Evolutionary conservation across 495 filamentous ascomycete genomes (phyloP), one percentile per base, ranked within the genome.

Genomic region (Tuber melanosporum): DNA sequence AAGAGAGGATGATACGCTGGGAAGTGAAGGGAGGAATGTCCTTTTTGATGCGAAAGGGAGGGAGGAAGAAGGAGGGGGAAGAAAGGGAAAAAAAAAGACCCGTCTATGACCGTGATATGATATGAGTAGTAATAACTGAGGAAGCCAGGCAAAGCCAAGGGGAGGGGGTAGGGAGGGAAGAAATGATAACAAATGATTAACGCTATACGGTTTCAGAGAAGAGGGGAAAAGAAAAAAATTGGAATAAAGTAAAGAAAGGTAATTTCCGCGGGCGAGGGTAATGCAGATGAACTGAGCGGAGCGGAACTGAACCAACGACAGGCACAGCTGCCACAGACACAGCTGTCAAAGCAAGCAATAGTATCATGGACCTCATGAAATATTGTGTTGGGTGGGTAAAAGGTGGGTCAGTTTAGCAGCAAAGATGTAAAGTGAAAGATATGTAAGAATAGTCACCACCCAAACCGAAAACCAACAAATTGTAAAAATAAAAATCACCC

Each of bases 391-490:
- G 26, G 26, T 17, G 57, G 7, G 57, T 32, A 36, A 66, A 17
- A 36, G 3, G 57, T 52, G 7, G 47, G 8, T 36, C 17, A 17
- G 57, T 8, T 17, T 32, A 36, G 15, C 32, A 2, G 57, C 0
- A 12, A 36, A 66, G 32, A 66, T 32, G 15, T 7, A 41, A 20
- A 43, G 36, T 22, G 32, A 36, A 46, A 36, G 4, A 19, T 62
- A n/a, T n/a, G n/a, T n/a, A 78, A 71, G 52, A 22, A 39, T 20
- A 62, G 66, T 46, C 66, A 74, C 39, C 45, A 74, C 69, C 75
- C 72, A 79, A 74, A 26, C 47, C 76, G 69, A 69, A 66, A 47
- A 49, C 76, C 72, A 71, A 71, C 57, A 79, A 73, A 32, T 71
- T 36, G 76, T 41, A 57, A 44, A 77, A 45, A 73, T 73, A 41